These are phyloP conservation scores for Solanum chmielewskii DNA, from an alignment of 257 asterid species.

Conservation along the genomic window DNA sequence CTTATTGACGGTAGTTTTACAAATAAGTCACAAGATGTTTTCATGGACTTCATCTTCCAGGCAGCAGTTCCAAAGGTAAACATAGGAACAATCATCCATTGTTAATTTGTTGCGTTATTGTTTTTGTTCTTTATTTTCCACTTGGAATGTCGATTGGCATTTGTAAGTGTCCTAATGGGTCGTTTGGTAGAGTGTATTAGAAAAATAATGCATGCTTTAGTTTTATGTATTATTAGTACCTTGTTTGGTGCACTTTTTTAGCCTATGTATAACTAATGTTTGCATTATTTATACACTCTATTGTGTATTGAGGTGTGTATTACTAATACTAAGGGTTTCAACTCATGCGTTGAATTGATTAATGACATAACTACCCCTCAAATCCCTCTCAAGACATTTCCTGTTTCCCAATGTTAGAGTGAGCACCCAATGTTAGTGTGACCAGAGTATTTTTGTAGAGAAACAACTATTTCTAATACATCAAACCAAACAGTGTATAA, in stretches of 20 bases:
- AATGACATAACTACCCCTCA: not conserved
- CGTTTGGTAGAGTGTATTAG: not conserved
- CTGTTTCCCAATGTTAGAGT: not conserved
- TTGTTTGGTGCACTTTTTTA: not conserved
- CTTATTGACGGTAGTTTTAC: conserved; percentile 61
- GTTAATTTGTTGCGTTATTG: not conserved
- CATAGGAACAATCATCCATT: not conserved
- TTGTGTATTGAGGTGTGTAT: not conserved
- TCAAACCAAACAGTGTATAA: not conserved
- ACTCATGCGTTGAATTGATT: not conserved
- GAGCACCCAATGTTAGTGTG: not conserved
- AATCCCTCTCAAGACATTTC: not conserved
- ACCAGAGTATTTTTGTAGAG: not conserved
- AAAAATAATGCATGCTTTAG: not conserved
- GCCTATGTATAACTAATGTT: not conserved
- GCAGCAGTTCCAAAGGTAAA: conserved; percentile 98
- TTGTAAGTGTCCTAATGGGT: not conserved
- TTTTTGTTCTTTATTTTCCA: not conserved
- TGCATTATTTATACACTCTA: not conserved
- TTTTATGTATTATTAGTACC: not conserved
- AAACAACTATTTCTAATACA: not conserved
- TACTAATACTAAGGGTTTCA: not conserved
- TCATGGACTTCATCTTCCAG: conserved; percentile 77
- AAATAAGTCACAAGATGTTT: conserved; percentile 61
- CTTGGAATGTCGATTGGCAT: not conserved